Evolutionary conservation across 352 stramenopile genomes (phyloP), one percentile per base, ranked within the genome.

Genomic region (Pythium periplocum): DNA sequence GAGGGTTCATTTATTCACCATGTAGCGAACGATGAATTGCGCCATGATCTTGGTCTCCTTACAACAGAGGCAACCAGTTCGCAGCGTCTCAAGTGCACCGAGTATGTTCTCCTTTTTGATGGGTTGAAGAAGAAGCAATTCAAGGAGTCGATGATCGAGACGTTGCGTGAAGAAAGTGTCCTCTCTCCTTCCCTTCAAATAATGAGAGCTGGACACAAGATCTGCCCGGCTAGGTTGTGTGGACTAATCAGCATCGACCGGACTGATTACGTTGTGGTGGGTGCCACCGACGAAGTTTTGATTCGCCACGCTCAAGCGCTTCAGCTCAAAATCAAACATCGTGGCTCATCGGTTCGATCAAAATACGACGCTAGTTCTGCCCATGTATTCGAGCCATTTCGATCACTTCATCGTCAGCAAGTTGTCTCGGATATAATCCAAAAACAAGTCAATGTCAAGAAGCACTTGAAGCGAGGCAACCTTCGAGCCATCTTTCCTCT

Each of bases 41-140:
- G 71, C 2, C 47, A 36, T 4, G 32, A 62, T 32, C 68, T 93
- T 6, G 59, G 55, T 30, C 26, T 64, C 0, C 45, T 0, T 4
- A 53, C 6, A 48, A 62, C 34, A 53, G 62, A 9, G 51, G 33
- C 35, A 50, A 59, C 4, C 38, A 48, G 4, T 38, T 37, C 31
- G 9, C 55, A 64, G 12, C 56, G 57, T 7, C 60, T 84, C 37
- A 55, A 68, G 2, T 53, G 52, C 31, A 69, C 71, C 52, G 81
- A 92, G 61, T 90, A 89, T 36, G 73, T 87, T 4, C 48, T 92
- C 54, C 66, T 92, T n/a, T 90, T 92, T 47, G 69, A 86, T 38
- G 70, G 76, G 6, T 40, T 74, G 35, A 57, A 48, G n/a, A 78
- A 75, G 43, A 73, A 67, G 17, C 56, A 75, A 12, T 92, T 92